These are phyloP conservation scores for Phalaenopsis equestris DNA, from an alignment of 106 monocot genomes.

Conservation along the genomic window DNA sequence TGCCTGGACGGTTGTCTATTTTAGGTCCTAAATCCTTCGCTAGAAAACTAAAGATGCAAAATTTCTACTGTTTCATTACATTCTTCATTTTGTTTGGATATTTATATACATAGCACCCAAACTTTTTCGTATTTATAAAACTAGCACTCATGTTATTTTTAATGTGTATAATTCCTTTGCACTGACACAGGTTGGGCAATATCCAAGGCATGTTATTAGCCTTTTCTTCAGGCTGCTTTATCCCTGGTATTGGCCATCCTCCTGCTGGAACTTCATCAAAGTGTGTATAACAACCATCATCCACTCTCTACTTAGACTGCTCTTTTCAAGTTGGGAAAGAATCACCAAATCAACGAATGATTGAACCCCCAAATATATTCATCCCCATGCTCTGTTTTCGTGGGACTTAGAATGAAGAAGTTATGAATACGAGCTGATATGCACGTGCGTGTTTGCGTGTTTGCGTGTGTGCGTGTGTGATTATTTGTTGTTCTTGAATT, in stretches of 20 bases:
- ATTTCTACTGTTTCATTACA: too few species aligned
- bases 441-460: background rate
- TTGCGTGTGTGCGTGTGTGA: background rate
- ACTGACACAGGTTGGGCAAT: conserved; percentile 57
- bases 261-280: conserved; percentile 86
- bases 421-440: background rate
- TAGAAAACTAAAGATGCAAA: too few species aligned
- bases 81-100: too few species aligned
- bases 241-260: conserved; percentile 98
- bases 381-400: background rate
- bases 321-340: conserved; percentile 66
- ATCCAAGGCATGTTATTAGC: conserved; percentile 91
- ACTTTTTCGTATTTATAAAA: too few species aligned
- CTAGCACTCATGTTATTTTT: too few species aligned
- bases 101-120: too few species aligned
- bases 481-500: background rate
- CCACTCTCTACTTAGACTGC: conserved; percentile 47
- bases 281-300: conserved; percentile 55
- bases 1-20: too few species aligned
- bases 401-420: background rate
- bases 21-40: too few species aligned
- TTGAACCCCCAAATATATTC: background rate
- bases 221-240: conserved; percentile 89
- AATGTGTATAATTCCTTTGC: background rate
- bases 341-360: conserved; percentile 22